These are phyloP conservation scores for Ajuga chamaepitys DNA, from an alignment of 257 asterid species.

Conservation along the genomic window DNA sequence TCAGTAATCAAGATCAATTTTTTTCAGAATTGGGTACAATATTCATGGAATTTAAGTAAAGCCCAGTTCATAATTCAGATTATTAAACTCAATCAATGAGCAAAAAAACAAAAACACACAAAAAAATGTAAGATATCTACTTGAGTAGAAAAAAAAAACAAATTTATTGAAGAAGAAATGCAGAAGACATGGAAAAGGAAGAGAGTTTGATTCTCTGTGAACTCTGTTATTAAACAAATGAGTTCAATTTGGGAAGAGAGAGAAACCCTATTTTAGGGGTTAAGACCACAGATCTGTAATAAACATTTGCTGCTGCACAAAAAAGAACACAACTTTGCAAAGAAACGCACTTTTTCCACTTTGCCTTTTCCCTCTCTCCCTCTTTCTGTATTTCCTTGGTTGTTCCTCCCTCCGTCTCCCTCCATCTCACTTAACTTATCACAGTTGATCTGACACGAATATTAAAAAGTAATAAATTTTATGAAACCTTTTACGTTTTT, in stretches of 20 bases:
- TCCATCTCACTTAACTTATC: too few species aligned
- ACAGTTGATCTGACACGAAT: too few species aligned
- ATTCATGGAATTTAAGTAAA: too few species aligned
- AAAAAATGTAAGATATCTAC: too few species aligned
- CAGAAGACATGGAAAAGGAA: slow-evolving; percentile 3
- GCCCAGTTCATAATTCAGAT: too few species aligned
- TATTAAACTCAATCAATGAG: too few species aligned
- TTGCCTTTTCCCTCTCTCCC: neutral
- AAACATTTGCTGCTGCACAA: neutral
- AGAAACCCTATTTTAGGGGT: slow-evolving; percentile 21
- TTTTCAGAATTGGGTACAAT: too few species aligned
- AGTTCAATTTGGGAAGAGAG: slow-evolving; percentile 8
- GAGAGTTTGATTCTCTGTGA: slow-evolving; percentile 5
- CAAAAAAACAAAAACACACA: too few species aligned
- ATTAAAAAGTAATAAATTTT: too few species aligned
- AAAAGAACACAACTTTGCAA: neutral
- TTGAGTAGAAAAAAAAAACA: neutral
- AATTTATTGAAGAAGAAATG: neutral
- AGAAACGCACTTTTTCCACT: neutral
- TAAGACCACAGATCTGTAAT: slow-evolving; percentile 32
- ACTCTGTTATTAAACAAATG: neutral
- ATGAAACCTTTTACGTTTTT: too few species aligned
- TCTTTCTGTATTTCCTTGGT: neutral
- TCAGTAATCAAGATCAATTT: too few species aligned
- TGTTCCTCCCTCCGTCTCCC: too few species aligned